Evolutionary conservation across 441 rosid genomes (phyloP).

Genomic region (Aleurites moluccanus): DNA sequence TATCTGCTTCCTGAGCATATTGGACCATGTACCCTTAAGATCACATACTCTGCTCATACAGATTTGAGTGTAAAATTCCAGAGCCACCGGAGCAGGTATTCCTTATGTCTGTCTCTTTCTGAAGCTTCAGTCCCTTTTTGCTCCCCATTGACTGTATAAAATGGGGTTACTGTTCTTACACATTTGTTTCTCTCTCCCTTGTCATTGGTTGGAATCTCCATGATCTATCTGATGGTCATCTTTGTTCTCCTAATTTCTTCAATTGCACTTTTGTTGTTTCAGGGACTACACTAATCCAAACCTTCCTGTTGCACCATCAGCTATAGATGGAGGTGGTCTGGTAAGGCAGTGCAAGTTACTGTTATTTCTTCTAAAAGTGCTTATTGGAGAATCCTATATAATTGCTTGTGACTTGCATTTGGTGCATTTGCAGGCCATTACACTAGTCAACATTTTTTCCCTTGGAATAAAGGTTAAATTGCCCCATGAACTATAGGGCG

Average conservation of each 20-base stretch:
- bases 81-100: slow-evolving; percentile 92
- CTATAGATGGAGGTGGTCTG: slow-evolving; percentile 88
- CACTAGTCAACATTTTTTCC: background rate
- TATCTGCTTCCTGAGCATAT: slow-evolving; percentile 82
- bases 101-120: background rate
- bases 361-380: background rate
- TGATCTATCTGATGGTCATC: background rate
- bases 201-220: slow-evolving; percentile 1
- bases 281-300: slow-evolving; percentile 97
- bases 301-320: slow-evolving; percentile 98
- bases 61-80: slow-evolving; percentile 99
- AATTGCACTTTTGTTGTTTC: slow-evolving; percentile 24
- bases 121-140: background rate
- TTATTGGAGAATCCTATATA: background rate
- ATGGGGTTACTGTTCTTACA: background rate
- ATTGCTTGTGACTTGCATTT: slow-evolving; percentile 12
- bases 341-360: slow-evolving; percentile 37
- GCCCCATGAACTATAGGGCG: no score
- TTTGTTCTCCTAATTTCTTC: slow-evolving; percentile 19
- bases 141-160: background rate
- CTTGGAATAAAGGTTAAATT: background rate
- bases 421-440: background rate
- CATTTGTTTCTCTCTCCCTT: background rate
- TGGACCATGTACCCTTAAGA: slow-evolving; percentile 80
- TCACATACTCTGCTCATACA: slow-evolving; percentile 97